Evolutionary conservation across 2,329 filamentous ascomycete genomes (phyloP).

Genomic region (Fusarium stilboides): DNA sequence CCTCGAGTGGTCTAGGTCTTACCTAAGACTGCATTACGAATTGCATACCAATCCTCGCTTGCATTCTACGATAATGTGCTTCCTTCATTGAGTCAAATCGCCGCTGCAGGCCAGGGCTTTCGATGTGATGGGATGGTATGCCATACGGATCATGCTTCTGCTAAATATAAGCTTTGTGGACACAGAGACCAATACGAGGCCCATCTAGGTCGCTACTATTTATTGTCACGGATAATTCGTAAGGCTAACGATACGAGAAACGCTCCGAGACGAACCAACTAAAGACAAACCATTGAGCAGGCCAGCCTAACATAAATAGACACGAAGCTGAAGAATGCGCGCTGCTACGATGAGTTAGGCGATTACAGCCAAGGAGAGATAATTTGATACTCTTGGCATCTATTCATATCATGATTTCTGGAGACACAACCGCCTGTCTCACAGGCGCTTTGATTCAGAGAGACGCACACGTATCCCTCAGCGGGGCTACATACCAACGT

Average conservation of each 20-base stretch:
- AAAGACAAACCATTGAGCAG: not conserved
- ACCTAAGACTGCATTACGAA: conserved; percentile 38
- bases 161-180: conserved; percentile 31
- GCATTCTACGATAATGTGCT: conserved; percentile 6
- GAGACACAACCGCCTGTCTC: conserved; percentile 9
- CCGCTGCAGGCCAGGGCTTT: conserved; percentile 22
- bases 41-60: conserved; percentile 33
- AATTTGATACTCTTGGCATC: not conserved
- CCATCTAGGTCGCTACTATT: conserved; percentile 6
- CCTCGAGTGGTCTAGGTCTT: conserved; percentile 41
- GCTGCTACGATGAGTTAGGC: not conserved
- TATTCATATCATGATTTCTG: not conserved
- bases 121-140: conserved; percentile 10
- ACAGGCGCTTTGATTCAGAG: conserved; percentile 1
- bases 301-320: not conserved
- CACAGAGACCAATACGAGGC: conserved; percentile 44
- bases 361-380: not conserved
- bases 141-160: conserved; percentile 21
- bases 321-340: not conserved
- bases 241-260: conserved; percentile 25
- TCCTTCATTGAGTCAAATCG: conserved; percentile 19
- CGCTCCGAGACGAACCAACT: not conserved
- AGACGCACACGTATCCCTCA: conserved; percentile 3
- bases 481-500: conserved; percentile 24
- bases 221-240: conserved; percentile 21